Evolutionary conservation across 345 rosid genomes (phyloP).

Genomic region (Lepidium aucheri): DNA sequence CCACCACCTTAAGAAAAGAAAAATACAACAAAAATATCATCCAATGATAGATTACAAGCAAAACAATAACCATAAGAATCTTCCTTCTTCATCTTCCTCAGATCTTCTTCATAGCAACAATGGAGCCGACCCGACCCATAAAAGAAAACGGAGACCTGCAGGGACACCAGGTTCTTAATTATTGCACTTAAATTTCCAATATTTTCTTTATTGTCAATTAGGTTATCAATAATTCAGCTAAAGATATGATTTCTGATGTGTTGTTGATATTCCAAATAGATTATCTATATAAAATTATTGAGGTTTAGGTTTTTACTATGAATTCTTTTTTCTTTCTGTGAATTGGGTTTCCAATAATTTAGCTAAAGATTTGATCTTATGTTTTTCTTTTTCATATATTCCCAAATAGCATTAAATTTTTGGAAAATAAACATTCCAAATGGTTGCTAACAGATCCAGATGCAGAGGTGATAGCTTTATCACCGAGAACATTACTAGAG

Average conservation of each 20-base stretch:
- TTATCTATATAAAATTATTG: not conserved
- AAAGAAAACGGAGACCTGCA: conserved; percentile 77
- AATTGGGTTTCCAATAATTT: not conserved
- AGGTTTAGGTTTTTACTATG: not conserved
- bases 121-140: conserved; percentile 15
- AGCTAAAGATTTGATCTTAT: not conserved
- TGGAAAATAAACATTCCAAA: not conserved
- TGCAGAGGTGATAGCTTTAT: conserved; percentile 84
- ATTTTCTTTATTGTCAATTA: not conserved
- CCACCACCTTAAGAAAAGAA: not conserved
- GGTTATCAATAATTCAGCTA: conserved; percentile 1
- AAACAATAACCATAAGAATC: conserved; percentile 2
- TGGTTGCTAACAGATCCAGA: conserved; percentile 66
- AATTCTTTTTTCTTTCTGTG: not conserved
- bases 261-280: not conserved
- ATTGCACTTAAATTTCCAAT: not conserved
- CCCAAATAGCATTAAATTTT: not conserved
- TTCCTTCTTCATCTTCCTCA: conserved; percentile 10
- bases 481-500: conserved; percentile 83
- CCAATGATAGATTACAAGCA: conserved; percentile 17
- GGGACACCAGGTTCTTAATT: conserved; percentile 69
- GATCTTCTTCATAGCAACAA: conserved; percentile 16
- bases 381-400: not conserved
- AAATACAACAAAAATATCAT: not conserved
- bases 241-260: not conserved